These are phyloP conservation scores for Spiraea crenata DNA, from an alignment of 331 rosid species.

Conservation along the genomic window DNA sequence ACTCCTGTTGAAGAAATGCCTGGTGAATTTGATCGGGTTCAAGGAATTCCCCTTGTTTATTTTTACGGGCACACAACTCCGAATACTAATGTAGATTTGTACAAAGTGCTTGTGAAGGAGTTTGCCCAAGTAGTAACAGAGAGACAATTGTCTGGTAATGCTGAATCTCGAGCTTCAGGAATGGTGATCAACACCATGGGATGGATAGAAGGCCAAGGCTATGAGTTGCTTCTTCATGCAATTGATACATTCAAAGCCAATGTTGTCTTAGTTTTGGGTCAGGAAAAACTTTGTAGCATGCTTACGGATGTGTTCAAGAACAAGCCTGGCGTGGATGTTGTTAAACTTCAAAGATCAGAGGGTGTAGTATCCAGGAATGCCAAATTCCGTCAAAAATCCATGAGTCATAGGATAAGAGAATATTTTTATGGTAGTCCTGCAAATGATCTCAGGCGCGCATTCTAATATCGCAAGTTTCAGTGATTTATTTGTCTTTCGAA, in stretches of 20 bases:
- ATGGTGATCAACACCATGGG: constrained; percentile 99
- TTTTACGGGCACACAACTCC: constrained; percentile 85
- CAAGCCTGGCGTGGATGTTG: constrained; percentile 85
- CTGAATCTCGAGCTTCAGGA: constrained; percentile 93
- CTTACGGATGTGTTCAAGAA: constrained; percentile 75
- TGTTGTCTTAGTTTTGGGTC: constrained; percentile 92
- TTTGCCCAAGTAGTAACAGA: constrained; percentile 67
- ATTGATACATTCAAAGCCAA: constrained; percentile 76
- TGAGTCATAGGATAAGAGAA: constrained; percentile 86
- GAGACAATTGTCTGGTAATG: constrained; percentile 75
- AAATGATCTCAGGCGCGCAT: constrained; percentile 93
- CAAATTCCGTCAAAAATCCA: constrained; percentile 74
- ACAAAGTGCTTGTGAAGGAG: constrained; percentile 87
- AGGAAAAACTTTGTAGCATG: constrained; percentile 97
- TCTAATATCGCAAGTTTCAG: constrained; percentile 75
- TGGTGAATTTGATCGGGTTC: constrained; percentile 10
- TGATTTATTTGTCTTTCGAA: constrained; percentile 71
- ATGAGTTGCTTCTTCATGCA: constrained; percentile 95
- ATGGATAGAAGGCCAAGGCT: constrained; percentile 97
- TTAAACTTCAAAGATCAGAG: constrained; percentile 93
- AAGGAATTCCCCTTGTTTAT: constrained; percentile 92
- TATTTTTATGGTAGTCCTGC: constrained; percentile 76
- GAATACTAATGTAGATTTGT: constrained; percentile 78
- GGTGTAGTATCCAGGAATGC: constrained; percentile 88
- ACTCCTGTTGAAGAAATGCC: constrained; percentile 96